Conservation (phyloP, 1,139 yeast genomes). For the Hansenula anomala region DNA sequence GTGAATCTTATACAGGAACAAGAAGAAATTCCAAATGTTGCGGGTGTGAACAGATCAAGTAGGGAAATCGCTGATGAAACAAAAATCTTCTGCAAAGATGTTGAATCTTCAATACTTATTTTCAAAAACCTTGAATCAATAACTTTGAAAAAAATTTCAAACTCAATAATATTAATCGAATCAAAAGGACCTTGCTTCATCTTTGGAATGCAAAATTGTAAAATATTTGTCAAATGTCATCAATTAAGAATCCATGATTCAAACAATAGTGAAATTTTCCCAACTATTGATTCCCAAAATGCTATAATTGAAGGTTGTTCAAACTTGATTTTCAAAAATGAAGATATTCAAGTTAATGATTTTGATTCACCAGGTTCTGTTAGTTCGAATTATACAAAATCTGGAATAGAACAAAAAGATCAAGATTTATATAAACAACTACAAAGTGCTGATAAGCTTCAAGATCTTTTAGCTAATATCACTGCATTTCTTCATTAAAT, state of each 20-base stretch:
- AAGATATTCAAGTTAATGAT: conserved; percentile 23
- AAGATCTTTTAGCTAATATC: background rate
- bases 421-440: background rate
- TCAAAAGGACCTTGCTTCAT: conserved; percentile 33
- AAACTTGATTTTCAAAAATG: conserved; percentile 18
- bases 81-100: background rate
- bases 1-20: too few relatives aligned
- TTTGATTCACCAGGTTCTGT: conserved; percentile 26
- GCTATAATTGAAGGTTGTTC: conserved; percentile 33
- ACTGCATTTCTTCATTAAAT: too few relatives aligned
- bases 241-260: conserved; percentile 37
- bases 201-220: conserved; percentile 25
- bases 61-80: background rate
- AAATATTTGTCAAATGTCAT: conserved; percentile 31
- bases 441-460: background rate
- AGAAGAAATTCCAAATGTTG: too few relatives aligned
- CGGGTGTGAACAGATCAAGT: too few relatives aligned
- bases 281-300: conserved; percentile 18
- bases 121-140: conserved; percentile 4
- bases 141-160: conserved; percentile 15
- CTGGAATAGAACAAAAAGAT: background rate
- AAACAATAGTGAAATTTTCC: conserved; percentile 20
- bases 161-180: conserved; percentile 22
- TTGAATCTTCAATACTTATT: conserved; percentile 3
- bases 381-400: conserved; percentile 6